phyloP scores from a whole-genome alignment of 2,329 filamentous ascomycete genomes.

The Cryoendolithus antarcticus region DNA sequence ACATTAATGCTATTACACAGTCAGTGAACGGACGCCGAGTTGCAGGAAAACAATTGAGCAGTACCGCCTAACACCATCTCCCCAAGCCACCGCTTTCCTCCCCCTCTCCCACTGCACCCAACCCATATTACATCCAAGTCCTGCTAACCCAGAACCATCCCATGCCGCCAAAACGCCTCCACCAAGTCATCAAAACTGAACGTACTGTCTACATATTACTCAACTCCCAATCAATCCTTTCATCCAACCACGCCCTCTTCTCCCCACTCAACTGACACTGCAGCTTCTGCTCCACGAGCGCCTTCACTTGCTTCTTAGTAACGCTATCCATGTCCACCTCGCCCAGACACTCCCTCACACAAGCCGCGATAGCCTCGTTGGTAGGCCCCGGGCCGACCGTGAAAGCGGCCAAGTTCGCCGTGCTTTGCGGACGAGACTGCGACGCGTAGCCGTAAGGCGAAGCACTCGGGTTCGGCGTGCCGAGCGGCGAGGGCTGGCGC shows the following conservation, averaged over 20 bases:
- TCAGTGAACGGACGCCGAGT: no score
- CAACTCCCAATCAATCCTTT: slow-evolving; percentile 84
- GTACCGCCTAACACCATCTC: no score
- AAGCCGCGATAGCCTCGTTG: slow-evolving; percentile 68
- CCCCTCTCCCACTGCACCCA: no score
- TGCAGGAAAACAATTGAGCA: no score
- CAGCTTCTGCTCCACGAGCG: slow-evolving; percentile 81
- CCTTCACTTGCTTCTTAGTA: slow-evolving; percentile 85
- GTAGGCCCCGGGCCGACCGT: slow-evolving; percentile 53
- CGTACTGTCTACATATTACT: slow-evolving; percentile 60
- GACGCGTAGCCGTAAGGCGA: slow-evolving; percentile 8
- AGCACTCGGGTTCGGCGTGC: slow-evolving; percentile 3
- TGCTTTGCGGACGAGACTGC: slow-evolving; percentile 13
- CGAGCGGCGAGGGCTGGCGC: slow-evolving; percentile 16
- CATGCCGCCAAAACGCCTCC: no score
- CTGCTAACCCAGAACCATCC: no score
- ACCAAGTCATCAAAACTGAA: no score
- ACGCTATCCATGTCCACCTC: slow-evolving; percentile 95
- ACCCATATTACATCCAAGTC: no score
- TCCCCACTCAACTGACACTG: slow-evolving; percentile 82
- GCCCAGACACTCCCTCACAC: slow-evolving; percentile 69
- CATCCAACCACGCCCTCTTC: slow-evolving; percentile 77
- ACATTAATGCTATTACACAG: no score
- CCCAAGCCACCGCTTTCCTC: no score
- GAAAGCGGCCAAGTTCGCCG: slow-evolving; percentile 33